Percentiles rank a stretch among this genome's conserved stretches.
Evolutionary conservation across 306 rosid species (phyloP).

Genomic region (Luffa acutangula): DNA sequence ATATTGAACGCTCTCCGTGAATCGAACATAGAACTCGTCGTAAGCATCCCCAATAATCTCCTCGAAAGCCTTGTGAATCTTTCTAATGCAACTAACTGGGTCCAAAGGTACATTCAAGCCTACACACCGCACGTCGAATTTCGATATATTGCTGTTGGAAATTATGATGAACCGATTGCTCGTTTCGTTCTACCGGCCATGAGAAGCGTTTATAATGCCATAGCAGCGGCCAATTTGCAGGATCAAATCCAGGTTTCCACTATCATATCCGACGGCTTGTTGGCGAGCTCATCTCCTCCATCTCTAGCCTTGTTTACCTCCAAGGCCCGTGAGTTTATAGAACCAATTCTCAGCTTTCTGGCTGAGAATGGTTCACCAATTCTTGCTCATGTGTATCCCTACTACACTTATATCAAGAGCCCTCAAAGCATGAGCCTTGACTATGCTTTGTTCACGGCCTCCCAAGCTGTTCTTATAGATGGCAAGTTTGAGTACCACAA

Average conservation of each 20-base stretch:
- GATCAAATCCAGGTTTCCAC: conserved; percentile 48
- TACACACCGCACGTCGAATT: conserved; percentile 27
- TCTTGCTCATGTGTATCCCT: conserved; percentile 58
- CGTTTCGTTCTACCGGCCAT: conserved; percentile 20
- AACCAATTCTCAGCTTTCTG: conserved; percentile 31
- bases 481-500: conserved; percentile 21
- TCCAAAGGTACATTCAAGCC: conserved; percentile 14
- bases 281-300: conserved; percentile 32
- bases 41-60: conserved; percentile 16
- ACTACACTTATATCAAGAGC: conserved; percentile 13
- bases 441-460: conserved; percentile 38
- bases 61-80: conserved; percentile 22
- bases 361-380: conserved; percentile 35
- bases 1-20: conserved; percentile 34
- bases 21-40: conserved; percentile 34
- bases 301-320: conserved; percentile 17
- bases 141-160: conserved; percentile 36
- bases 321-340: conserved; percentile 14
- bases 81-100: conserved; percentile 27
- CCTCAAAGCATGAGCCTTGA: not conserved
- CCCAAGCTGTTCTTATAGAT: conserved; percentile 15
- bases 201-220: conserved; percentile 24
- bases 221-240: conserved; percentile 28
- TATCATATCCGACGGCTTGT: conserved; percentile 19
- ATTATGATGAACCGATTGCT: conserved; percentile 17